Evolutionary conservation across 345 rosid species (phyloP).

Genomic region (Zanthoxylum bungeanum): DNA sequence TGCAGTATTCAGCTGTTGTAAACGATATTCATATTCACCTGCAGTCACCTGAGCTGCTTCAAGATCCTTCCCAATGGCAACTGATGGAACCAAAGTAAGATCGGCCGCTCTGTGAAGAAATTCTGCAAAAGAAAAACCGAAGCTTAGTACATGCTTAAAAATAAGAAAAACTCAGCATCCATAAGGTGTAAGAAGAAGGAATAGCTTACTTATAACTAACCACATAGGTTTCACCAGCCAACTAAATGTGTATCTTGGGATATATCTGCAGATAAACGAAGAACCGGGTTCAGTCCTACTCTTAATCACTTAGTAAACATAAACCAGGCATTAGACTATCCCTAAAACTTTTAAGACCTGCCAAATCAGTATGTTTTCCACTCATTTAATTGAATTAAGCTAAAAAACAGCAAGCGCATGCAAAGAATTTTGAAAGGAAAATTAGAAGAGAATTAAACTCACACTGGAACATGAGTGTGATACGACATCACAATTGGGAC

Average conservation of each 20-base stretch:
- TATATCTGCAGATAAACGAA: slow-evolving; percentile 65
- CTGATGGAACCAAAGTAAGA: slow-evolving; percentile 94
- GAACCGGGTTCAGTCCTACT: too few species aligned
- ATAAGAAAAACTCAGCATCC: neutral
- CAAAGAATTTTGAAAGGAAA: slow-evolving; percentile 7
- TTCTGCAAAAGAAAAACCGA: slow-evolving; percentile 40
- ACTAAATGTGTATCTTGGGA: slow-evolving; percentile 95
- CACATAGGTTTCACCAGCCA: slow-evolving; percentile 99
- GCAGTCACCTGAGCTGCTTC: slow-evolving; percentile 78
- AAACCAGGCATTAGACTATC: neutral
- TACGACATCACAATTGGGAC: too few species aligned
- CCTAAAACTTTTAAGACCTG: neutral
- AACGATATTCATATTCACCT: slow-evolving; percentile 43
- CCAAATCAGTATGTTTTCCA: neutral
- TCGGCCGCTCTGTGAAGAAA: slow-evolving; percentile 99
- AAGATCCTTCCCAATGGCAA: slow-evolving; percentile 87
- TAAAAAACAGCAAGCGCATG: neutral
- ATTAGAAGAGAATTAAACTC: slow-evolving; percentile 33
- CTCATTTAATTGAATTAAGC: slow-evolving; percentile 5
- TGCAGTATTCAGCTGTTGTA: neutral
- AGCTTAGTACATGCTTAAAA: slow-evolving; percentile 2
- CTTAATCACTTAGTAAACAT: too few species aligned
- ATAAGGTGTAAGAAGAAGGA: neutral
- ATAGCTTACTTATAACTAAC: slow-evolving; percentile 75
- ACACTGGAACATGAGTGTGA: slow-evolving; percentile 99